Conservation (phyloP, 2,329 filamentous ascomycete genomes). For the Fusarium sp. region DNA sequence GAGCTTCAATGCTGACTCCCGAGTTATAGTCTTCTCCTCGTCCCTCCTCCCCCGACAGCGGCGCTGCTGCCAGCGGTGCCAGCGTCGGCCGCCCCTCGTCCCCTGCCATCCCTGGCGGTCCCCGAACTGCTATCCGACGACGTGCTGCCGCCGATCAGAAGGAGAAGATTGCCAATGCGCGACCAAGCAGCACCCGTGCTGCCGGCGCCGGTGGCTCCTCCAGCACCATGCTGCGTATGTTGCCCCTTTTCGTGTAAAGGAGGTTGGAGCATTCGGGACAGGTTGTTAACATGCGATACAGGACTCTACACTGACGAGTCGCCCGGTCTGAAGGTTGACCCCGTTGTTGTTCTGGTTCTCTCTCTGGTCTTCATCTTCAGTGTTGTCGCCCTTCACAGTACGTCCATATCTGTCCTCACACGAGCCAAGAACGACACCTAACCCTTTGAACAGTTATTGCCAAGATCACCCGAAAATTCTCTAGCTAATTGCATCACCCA, state of each 20-base stretch:
- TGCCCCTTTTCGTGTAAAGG: not conserved
- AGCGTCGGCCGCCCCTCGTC: conserved; percentile 83
- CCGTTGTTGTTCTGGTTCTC: conserved; percentile 95
- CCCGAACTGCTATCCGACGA: conserved; percentile 93
- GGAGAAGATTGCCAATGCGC: conserved; percentile 93
- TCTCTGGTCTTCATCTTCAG: conserved; percentile 99
- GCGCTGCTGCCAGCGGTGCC: conserved; percentile 72
- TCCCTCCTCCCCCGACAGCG: conserved; percentile 68
- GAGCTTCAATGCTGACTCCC: not conserved
- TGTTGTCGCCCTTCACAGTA: conserved; percentile 97
- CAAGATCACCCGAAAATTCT: conserved; percentile 93
- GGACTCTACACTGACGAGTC: conserved; percentile 98
- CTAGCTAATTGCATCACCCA: conserved; percentile 59
- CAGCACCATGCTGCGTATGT: conserved; percentile 97
- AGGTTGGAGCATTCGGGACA: not conserved
- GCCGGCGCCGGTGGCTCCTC: conserved; percentile 96
- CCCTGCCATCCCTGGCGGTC: conserved; percentile 90
- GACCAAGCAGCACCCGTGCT: conserved; percentile 90
- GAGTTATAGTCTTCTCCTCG: conserved; percentile 66
- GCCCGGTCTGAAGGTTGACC: conserved; percentile 96
- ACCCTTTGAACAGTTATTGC: conserved; percentile 78
- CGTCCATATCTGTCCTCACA: conserved; percentile 49
- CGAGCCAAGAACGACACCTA: conserved; percentile 23
- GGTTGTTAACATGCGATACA: conserved; percentile 53
- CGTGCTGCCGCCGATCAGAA: conserved; percentile 97